Evolutionary conservation across 129 eudicot species (phyloP).

Genomic region (Arctium lappa): DNA sequence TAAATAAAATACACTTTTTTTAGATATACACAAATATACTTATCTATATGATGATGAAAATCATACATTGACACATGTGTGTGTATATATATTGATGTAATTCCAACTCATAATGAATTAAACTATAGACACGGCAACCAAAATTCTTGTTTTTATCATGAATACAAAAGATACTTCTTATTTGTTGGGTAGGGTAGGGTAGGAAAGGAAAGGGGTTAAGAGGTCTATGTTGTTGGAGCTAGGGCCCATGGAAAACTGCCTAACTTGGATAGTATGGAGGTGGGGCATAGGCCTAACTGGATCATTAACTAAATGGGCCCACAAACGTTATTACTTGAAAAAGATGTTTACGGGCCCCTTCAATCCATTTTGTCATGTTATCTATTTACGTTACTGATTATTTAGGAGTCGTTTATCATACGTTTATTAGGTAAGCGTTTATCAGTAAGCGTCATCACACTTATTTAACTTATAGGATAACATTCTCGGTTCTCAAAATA

Average conservation of each 20-base stretch:
- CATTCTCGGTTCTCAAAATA: no score
- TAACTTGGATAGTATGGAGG: conserved; percentile 12
- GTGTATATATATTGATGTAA: not conserved
- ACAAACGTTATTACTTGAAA: conserved; percentile 15
- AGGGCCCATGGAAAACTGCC: conserved; percentile 6
- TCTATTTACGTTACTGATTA: not conserved
- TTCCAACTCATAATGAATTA: not conserved
- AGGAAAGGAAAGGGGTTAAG: not conserved
- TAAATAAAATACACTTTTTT: no score
- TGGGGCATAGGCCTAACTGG: conserved; percentile 35
- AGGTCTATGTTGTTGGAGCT: conserved; percentile 12
- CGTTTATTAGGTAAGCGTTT: no score
- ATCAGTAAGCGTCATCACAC: no score
- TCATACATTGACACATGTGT: not conserved
- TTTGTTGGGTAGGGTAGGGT: not conserved
- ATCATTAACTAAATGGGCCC: conserved; percentile 27
- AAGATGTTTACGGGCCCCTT: not conserved
- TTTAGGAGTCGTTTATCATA: no score
- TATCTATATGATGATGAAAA: no score
- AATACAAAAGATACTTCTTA: not conserved
- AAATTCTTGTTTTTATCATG: not conserved
- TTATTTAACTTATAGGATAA: no score
- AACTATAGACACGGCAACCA: not conserved
- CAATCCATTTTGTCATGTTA: not conserved
- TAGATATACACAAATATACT: no score